Evolutionary conservation across 2,329 filamentous ascomycete genomes (phyloP).

Genomic region (Knufia fluminis): DNA sequence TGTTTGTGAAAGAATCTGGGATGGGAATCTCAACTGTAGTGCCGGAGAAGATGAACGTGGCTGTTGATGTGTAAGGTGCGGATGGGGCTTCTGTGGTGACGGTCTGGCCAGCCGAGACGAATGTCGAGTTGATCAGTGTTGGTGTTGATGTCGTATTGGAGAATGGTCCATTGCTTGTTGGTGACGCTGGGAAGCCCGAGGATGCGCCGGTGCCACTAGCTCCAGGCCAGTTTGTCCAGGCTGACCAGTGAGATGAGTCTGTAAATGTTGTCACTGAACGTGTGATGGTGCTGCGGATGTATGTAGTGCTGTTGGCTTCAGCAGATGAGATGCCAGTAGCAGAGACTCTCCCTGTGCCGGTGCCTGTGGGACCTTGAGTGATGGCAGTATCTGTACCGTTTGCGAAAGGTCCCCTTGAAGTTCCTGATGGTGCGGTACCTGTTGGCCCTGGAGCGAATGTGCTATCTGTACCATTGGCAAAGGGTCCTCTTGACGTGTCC

Average conservation of each 20-base stretch:
- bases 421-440: neutral
- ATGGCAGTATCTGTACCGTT: neutral
- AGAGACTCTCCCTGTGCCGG: neutral
- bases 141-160: neutral
- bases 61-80: neutral
- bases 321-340: neutral
- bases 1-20: neutral
- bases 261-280: conserved; percentile 5
- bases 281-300: neutral
- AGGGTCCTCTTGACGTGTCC: no score
- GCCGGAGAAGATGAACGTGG: neutral
- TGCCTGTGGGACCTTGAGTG: neutral
- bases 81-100: neutral
- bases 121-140: neutral
- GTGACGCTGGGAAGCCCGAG: neutral
- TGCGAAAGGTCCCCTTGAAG: neutral
- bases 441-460: neutral
- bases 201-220: neutral
- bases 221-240: neutral
- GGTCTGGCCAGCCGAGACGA: conserved; percentile 1
- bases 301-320: conserved; percentile 4
- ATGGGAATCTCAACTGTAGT: conserved; percentile 4
- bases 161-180: neutral
- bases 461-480: neutral
- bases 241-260: neutral